Percentiles rank a stretch among this genome's conserved stretches.
Evolutionary conservation across 2,329 filamentous ascomycete genomes (phyloP).

Genomic region (Neopestalotiopsis sp.): DNA sequence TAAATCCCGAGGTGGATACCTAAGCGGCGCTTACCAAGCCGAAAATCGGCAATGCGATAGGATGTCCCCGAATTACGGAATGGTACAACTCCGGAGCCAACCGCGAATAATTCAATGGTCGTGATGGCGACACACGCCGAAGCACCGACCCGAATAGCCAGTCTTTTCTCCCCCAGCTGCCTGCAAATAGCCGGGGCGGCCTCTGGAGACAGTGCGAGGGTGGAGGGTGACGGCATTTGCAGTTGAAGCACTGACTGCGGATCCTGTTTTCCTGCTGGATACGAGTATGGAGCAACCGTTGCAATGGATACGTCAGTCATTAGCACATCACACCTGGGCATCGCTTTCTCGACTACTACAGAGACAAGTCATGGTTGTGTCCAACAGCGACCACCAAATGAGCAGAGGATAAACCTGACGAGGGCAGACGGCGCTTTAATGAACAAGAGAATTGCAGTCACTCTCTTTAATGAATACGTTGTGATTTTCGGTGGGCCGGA

Average conservation of each 20-base stretch:
- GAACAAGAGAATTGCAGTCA: neutral
- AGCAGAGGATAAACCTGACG: neutral
- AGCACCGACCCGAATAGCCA: neutral
- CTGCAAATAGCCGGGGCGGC: neutral
- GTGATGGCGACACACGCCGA: neutral
- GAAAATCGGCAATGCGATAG: constrained; percentile 8
- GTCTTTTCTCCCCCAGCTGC: neutral
- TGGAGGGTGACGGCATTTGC: neutral
- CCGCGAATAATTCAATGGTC: neutral
- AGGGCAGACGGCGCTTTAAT: neutral
- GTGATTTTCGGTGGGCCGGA: neutral
- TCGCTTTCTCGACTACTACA: neutral
- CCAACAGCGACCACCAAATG: neutral
- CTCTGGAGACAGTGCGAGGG: neutral
- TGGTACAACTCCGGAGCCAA: neutral
- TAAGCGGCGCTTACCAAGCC: constrained; percentile 3
- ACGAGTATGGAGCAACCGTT: neutral
- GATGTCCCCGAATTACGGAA: neutral
- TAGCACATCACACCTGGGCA: neutral
- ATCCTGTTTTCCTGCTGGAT: neutral
- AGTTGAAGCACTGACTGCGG: neutral
- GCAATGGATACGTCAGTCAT: neutral
- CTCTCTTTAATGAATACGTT: neutral
- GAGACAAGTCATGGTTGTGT: neutral
- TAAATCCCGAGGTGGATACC: neutral